Conservation (phyloP, 2,329 filamentous ascomycete species). For the Drechslerella coelobrocha region DNA sequence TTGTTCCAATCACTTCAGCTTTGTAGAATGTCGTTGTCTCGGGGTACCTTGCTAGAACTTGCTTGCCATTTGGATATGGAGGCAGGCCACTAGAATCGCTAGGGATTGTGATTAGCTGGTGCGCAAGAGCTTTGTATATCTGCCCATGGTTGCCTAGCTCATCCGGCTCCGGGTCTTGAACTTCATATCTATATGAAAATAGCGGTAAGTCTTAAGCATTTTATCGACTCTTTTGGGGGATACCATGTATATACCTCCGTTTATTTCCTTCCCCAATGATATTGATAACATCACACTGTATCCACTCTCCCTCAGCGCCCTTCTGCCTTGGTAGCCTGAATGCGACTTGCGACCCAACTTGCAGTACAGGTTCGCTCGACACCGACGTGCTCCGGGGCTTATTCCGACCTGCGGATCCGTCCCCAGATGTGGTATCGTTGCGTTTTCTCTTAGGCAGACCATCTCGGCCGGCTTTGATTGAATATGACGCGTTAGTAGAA, state of each 20-base stretch:
- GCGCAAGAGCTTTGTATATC: slow-evolving; percentile 73
- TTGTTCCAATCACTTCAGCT: slow-evolving; percentile 77
- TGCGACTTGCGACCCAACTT: slow-evolving; percentile 53
- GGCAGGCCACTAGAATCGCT: slow-evolving; percentile 67
- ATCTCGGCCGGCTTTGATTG: slow-evolving; percentile 35
- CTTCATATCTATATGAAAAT: slow-evolving; percentile 64
- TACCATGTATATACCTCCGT: slow-evolving; percentile 66
- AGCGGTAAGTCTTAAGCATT: background rate
- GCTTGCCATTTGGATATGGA: slow-evolving; percentile 70
- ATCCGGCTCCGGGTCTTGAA: slow-evolving; percentile 80
- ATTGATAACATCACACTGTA: slow-evolving; percentile 77
- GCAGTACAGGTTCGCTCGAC: slow-evolving; percentile 48
- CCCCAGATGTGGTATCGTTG: slow-evolving; percentile 52
- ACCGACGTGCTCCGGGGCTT: slow-evolving; percentile 47
- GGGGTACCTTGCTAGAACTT: slow-evolving; percentile 79
- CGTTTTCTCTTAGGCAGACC: slow-evolving; percentile 53
- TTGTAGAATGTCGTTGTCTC: slow-evolving; percentile 86
- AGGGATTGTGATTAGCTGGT: slow-evolving; percentile 79
- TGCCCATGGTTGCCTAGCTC: slow-evolving; percentile 68
- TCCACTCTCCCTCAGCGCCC: slow-evolving; percentile 69
- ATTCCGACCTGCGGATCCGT: slow-evolving; percentile 52
- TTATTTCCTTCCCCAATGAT: slow-evolving; percentile 79
- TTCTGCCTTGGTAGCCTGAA: slow-evolving; percentile 58
- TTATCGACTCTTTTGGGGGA: background rate
- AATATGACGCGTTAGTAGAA: slow-evolving; percentile 45